Conservation (phyloP, 1,139 yeast species). For the Debaryomycetaceae sp. region DNA sequence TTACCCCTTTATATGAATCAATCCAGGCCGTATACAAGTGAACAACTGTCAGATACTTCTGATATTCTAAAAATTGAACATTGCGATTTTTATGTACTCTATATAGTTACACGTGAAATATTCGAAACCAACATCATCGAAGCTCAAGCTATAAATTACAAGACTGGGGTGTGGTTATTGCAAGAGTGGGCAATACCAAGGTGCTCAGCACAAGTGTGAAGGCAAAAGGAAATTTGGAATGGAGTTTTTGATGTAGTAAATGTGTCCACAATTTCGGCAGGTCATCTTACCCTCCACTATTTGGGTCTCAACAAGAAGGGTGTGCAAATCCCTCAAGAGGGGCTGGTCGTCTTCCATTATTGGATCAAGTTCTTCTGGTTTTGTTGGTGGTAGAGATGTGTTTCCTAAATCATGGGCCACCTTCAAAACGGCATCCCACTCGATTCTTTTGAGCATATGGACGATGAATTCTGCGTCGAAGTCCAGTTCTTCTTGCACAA, state of each 20-base stretch:
- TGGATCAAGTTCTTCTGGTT: conserved; percentile 60
- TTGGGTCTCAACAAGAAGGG: conserved; percentile 77
- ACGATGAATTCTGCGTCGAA: conserved; percentile 77
- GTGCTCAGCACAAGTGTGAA: conserved; percentile 60
- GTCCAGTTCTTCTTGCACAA: conserved; percentile 76
- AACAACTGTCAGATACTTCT: not conserved
- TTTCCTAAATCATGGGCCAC: conserved; percentile 81
- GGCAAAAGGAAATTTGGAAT: conserved; percentile 94
- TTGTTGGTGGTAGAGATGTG: conserved; percentile 55
- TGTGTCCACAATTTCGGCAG: conserved; percentile 82
- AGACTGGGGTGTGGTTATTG: not conserved
- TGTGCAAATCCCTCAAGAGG: conserved; percentile 71
- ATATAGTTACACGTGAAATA: not conserved
- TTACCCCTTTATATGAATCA: not conserved
- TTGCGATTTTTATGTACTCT: not conserved
- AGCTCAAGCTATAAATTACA: not conserved
- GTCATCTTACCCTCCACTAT: conserved; percentile 85
- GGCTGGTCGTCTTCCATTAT: conserved; percentile 58
- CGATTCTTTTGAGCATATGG: conserved; percentile 76
- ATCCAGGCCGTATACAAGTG: not conserved
- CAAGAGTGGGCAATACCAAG: no score
- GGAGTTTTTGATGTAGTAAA: conserved; percentile 85
- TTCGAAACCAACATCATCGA: not conserved
- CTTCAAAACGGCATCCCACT: conserved; percentile 78
- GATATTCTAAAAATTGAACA: not conserved